These are phyloP conservation scores for Yarrowia sp. DNA, from an alignment of 805 yeast species.

Conservation along the genomic window DNA sequence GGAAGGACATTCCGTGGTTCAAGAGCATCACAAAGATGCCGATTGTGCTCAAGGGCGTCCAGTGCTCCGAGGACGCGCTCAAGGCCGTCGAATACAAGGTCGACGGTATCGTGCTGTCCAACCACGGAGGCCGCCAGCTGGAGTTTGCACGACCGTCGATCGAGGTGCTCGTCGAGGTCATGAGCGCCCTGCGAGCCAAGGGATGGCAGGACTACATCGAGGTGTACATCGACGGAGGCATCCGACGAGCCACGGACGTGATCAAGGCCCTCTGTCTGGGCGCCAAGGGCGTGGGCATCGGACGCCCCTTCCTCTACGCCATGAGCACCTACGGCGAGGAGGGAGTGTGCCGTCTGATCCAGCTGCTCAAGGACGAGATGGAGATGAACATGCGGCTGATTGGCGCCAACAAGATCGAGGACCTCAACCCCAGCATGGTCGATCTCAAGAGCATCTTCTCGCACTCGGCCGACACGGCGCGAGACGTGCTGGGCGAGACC, in stretches of 20 bases:
- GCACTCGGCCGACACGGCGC: conserved; percentile 44
- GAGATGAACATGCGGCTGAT: conserved; percentile 75
- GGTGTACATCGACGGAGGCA: conserved; percentile 72
- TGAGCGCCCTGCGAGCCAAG: conserved; percentile 55
- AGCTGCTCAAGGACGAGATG: conserved; percentile 66
- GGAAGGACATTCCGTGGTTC: conserved; percentile 64
- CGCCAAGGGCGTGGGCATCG: conserved; percentile 72
- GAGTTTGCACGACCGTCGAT: conserved; percentile 80
- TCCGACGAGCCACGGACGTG: conserved; percentile 74
- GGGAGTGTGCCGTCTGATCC: conserved; percentile 66
- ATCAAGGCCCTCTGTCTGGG: conserved; percentile 74
- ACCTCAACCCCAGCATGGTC: conserved; percentile 59
- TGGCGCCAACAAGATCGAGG: conserved; percentile 62
- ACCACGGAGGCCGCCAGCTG: conserved; percentile 88
- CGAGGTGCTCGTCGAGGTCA: conserved; percentile 60
- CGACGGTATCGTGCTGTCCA: conserved; percentile 77
- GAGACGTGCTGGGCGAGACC: conserved; percentile 52
- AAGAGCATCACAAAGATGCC: conserved; percentile 59
- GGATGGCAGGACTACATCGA: conserved; percentile 50
- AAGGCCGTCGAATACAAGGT: conserved; percentile 69
- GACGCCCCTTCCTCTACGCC: conserved; percentile 73
- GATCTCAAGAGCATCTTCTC: conserved; percentile 52
- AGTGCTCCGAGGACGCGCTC: conserved; percentile 73
- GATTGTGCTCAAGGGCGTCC: conserved; percentile 78
- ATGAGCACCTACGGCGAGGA: conserved; percentile 77